phyloP scores from a whole-genome alignment of 2,329 filamentous ascomycete genomes.

The Lecanicillium sp. region DNA sequence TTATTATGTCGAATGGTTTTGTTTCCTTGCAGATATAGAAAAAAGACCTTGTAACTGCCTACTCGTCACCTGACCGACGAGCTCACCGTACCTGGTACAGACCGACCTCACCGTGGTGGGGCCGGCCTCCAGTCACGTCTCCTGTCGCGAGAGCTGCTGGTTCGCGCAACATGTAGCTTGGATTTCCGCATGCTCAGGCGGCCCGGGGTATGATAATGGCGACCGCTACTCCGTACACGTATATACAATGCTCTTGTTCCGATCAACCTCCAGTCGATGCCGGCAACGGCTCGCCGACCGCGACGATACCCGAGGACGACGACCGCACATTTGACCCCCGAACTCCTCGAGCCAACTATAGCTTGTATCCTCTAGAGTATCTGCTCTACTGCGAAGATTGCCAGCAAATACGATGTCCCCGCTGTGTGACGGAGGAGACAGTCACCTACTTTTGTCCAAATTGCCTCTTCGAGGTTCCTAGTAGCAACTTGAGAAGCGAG shows the following conservation, averaged over 20 bases:
- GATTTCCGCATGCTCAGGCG: not conserved
- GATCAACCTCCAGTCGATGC: slow-evolving; percentile 35
- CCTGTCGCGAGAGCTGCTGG: not conserved
- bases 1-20: too few relatives aligned
- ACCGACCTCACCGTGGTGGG: slow-evolving; percentile 7
- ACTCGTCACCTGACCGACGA: slow-evolving; percentile 1
- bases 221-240: slow-evolving; percentile 54
- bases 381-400: slow-evolving; percentile 97
- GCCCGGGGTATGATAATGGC: slow-evolving; percentile 33
- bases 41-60: not conserved
- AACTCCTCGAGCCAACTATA: slow-evolving; percentile 79
- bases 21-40: not conserved
- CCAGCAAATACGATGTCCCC: slow-evolving; percentile 87
- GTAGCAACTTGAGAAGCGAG: slow-evolving; percentile 84
- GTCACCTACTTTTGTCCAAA: slow-evolving; percentile 93
- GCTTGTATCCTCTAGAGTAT: slow-evolving; percentile 86
- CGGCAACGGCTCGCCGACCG: slow-evolving; percentile 24
- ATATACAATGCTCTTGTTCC: slow-evolving; percentile 61
- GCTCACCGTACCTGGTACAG: not conserved
- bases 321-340: slow-evolving; percentile 81
- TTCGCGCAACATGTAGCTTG: not conserved
- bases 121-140: slow-evolving; percentile 6
- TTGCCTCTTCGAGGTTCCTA: slow-evolving; percentile 93
- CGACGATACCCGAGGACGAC: slow-evolving; percentile 55
- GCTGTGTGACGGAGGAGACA: slow-evolving; percentile 89